Base-by-base conservation (phyloP, 2,329 filamentous ascomycete species). In the Trichoderma sp. region DNA sequence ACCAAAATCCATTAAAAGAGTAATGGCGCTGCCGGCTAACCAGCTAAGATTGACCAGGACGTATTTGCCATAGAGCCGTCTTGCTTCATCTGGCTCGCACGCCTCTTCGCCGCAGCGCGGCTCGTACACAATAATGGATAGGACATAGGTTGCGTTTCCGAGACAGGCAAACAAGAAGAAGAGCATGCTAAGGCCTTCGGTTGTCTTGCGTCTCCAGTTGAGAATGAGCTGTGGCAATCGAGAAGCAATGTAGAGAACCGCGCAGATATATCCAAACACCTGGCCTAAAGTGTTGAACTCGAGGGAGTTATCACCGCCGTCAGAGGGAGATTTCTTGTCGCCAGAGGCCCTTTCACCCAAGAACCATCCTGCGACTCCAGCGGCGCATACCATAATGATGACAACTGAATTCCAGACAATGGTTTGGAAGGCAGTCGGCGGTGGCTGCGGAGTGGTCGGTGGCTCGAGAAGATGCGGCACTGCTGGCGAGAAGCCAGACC, bases 91-190 rank as follows among this genome's bases (percentile, higher is more conserved):
- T 0, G 86, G 83, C 30, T 80, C 80, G 82, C 95, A 97, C 15
- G 80, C 72, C 75, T 82, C 76, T 30, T 79, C 79, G 34, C 79
- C 80, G 74, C 93, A 97, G 34, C 87, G 84, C 0, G 95, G 93
- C 72, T 95, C 93, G 78, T 94, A 98, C 1, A 94, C 95, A 74
- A 98, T 87, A 76, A 99, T 98, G 47, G 92, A 95, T 47, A 97
- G 84, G 21, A 98, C 95, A 78, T 97, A 98, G 0, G 95, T 98
- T 75, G 97, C 81, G 80, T 99, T 99, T 2, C 96, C 96, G 6
- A 98, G 89, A 79, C 95, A 98, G 5, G 96, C 96, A 80, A 99
- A 98, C 26, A 98, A 85, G 84, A 98, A 98, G 83, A 98, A 99
- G 12, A 98, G 87, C 83, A 98, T 90, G 75, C 93, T 95, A 24